A percentile compares a stretch with the other conserved stretches of the same genome.
phyloP scores from a whole-genome alignment of 2,329 filamentous ascomycete species.

The Cercospora sesami region DNA sequence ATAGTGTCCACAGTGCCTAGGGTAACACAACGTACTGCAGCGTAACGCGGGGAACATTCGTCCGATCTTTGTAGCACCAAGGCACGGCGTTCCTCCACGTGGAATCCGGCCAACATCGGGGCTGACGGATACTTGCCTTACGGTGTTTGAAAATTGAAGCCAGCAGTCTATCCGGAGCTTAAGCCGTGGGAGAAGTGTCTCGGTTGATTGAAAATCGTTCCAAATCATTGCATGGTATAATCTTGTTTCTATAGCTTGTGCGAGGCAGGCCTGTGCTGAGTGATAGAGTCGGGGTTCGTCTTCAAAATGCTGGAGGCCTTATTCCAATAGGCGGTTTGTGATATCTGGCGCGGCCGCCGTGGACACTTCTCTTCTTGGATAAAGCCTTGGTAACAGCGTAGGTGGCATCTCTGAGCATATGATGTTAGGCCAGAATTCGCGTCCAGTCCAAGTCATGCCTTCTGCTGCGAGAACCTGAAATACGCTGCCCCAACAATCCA shows the following conservation, averaged over 20 bases:
- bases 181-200: neutral
- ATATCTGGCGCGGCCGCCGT: neutral
- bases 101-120: constrained; percentile 1
- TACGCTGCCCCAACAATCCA: neutral
- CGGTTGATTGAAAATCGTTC: neutral
- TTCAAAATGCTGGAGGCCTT: neutral
- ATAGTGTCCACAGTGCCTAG: neutral
- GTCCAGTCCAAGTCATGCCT: neutral
- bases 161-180: neutral
- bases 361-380: neutral
- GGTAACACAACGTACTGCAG: neutral
- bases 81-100: neutral
- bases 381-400: neutral
- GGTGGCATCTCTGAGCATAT: neutral
- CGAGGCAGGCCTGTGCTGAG: neutral
- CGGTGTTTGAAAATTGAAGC: neutral
- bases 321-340: neutral
- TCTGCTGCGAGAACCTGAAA: too few relatives aligned
- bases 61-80: neutral
- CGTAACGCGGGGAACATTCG: neutral
- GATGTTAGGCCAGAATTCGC: neutral
- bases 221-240: neutral
- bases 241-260: neutral
- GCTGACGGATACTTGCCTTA: constrained; percentile 1
- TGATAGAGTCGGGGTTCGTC: too few relatives aligned